Conservation (phyloP, 768 basidiomycete genomes). For the Clavulina sp. region DNA sequence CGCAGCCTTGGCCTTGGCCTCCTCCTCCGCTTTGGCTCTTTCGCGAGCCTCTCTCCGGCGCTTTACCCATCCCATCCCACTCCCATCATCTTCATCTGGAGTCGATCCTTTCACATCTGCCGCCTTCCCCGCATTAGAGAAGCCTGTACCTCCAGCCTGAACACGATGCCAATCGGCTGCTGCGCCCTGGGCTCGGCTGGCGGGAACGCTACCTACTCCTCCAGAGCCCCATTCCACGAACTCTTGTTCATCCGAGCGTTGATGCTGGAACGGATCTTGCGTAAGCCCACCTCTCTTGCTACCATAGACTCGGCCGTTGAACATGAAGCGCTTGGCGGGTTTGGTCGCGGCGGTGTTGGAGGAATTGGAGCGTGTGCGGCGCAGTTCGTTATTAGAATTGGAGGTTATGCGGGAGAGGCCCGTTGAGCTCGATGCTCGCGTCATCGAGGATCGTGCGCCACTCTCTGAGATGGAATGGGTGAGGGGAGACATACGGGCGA, state of each 20-base stretch:
- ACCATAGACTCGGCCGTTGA: conserved; percentile 79
- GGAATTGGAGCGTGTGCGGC: conserved; percentile 15
- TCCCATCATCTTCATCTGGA: conserved; percentile 57
- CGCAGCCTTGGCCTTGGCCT: conserved; percentile 13
- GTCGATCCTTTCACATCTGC: too few species aligned
- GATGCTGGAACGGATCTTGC: conserved; percentile 13
- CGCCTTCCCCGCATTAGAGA: conserved; percentile 12
- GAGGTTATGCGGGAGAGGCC: conserved; percentile 20
- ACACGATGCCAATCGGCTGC: conserved; percentile 22
- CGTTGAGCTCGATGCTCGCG: not conserved
- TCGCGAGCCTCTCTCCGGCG: conserved; percentile 41
- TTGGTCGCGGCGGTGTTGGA: conserved; percentile 20
- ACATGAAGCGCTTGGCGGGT: conserved; percentile 35
- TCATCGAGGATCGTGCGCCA: not conserved
- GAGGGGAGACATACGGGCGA: not conserved
- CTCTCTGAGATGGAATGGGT: not conserved
- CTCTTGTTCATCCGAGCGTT: conserved; percentile 36
- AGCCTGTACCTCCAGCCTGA: conserved; percentile 15
- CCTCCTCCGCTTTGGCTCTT: conserved; percentile 29
- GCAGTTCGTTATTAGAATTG: conserved; percentile 16
- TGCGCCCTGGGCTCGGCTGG: conserved; percentile 18
- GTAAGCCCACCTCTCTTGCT: conserved; percentile 10
- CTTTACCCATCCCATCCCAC: conserved; percentile 75
- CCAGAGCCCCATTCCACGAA: conserved; percentile 91
- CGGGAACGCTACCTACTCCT: conserved; percentile 46